A percentile compares a stretch with the other conserved stretches of the same genome.
These are phyloP conservation scores for Wickerhamiella azyma DNA, from an alignment of 805 yeast species.

Conservation along the genomic window DNA sequence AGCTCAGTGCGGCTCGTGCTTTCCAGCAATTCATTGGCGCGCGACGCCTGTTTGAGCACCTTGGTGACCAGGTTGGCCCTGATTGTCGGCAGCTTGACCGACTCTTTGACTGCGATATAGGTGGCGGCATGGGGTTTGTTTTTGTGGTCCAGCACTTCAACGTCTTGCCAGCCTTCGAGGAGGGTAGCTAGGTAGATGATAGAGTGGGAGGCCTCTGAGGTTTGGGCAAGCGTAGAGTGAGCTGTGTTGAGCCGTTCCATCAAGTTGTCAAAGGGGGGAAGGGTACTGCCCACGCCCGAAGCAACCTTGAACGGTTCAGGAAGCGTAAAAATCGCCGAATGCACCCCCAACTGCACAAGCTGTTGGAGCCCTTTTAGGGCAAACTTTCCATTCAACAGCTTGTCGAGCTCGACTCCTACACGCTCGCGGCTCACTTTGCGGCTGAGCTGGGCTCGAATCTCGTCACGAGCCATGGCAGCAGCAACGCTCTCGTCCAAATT, in stretches of 20 bases:
- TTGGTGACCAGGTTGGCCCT: slow-evolving; percentile 40
- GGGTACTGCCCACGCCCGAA: neutral
- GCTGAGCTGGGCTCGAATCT: slow-evolving; percentile 44
- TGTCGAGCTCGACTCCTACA: slow-evolving; percentile 72
- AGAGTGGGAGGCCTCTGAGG: neutral
- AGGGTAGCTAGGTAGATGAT: slow-evolving; percentile 29
- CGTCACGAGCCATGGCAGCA: slow-evolving; percentile 47
- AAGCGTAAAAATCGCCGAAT: slow-evolving; percentile 39
- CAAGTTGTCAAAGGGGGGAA: slow-evolving; percentile 15
- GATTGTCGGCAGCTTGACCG: slow-evolving; percentile 48
- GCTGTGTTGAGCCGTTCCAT: slow-evolving; percentile 16
- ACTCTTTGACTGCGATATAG: slow-evolving; percentile 47
- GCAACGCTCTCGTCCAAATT: slow-evolving; percentile 41
- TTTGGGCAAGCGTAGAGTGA: slow-evolving; percentile 12
- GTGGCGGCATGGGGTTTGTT: slow-evolving; percentile 29
- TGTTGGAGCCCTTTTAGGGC: slow-evolving; percentile 51
- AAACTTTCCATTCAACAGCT: slow-evolving; percentile 51
- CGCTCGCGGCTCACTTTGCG: slow-evolving; percentile 81
- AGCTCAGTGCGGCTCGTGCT: slow-evolving; percentile 29
- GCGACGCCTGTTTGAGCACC: slow-evolving; percentile 27
- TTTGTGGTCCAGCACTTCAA: slow-evolving; percentile 30
- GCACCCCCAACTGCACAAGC: slow-evolving; percentile 41
- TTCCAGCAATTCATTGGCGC: slow-evolving; percentile 23
- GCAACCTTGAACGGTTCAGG: slow-evolving; percentile 13
- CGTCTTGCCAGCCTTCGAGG: slow-evolving; percentile 36